Base-by-base conservation (phyloP, 1,284 basidiomycete genomes). In the Heterobasidion annosum region DNA sequence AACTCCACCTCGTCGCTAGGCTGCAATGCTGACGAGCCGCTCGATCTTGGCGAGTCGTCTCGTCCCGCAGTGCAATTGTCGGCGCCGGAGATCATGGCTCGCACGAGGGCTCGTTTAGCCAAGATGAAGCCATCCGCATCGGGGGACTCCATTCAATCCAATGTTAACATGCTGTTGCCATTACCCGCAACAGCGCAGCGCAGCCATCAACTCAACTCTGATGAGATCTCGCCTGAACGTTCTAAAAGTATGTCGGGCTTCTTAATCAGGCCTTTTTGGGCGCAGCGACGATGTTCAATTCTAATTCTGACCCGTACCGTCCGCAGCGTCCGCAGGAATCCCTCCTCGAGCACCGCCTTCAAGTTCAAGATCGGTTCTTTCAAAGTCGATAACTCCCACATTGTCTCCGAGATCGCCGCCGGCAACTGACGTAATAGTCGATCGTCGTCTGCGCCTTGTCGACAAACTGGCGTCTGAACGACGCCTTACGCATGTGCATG, bases 401-500 rank as follows among this genome's bases (percentile, higher is more conserved):
- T 34, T 9, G 12, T 32, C 43, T 3, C 44, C 19, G n/a, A 44
- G 16, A 25, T 34, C 19, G 40, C 25, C 50, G 48, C 50, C 42
- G 10, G 42, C 43, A 15, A 3, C 40, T n/a, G 33, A 50, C 13
- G 50, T 25, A 44, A 40, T 45, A 42, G 43, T 49, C 54, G 63
- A 65, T 54, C 56, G 63, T 58, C 76, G 74, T 57, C 64, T 68
- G 54, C 64, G 65, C 61, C 67, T 81, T 58, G 65, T 80, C 55
- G 64, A 67, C 57, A 75, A 72, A 64, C 70, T 82, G 51, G 70
- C 70, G 60, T 64, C 69, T 56, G 78, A 79, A 65, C 76, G 73
- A 67, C 53, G 61, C 61, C 35, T 63, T 63, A 56, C 54, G 47
- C 50, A 52, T 50, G 45, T 19, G 19, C 34, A 48, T 19, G 33